phyloP scores from a whole-genome alignment of 768 basidiomycete species.

The Daedalea quercina region DNA sequence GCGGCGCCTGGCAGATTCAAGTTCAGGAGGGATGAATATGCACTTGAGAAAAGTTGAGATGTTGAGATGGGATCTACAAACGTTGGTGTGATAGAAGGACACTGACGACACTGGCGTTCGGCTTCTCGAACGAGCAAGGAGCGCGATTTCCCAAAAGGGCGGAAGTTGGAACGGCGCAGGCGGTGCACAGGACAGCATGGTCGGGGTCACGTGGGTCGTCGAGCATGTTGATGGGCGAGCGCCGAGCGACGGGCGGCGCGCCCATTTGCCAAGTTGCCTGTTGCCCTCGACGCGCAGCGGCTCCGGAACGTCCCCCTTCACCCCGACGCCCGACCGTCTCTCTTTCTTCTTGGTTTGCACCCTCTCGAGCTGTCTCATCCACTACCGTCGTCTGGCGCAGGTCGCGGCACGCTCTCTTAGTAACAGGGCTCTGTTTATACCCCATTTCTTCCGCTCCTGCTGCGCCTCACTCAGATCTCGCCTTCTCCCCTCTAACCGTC shows the following conservation, averaged over 20 bases:
- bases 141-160: too few species aligned
- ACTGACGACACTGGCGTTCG: too few species aligned
- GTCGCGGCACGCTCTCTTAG: conserved; percentile 7
- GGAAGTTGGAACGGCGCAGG: too few species aligned
- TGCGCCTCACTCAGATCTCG: neutral
- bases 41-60: too few species aligned
- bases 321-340: neutral
- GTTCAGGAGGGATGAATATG: too few species aligned
- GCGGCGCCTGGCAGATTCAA: too few species aligned
- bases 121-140: too few species aligned
- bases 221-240: too few species aligned
- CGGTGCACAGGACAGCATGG: too few species aligned
- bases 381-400: conserved; percentile 2
- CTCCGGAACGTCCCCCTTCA: conserved; percentile 13
- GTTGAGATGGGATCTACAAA: too few species aligned
- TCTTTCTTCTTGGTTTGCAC: neutral
- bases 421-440: neutral
- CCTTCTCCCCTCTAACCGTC: neutral
- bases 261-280: conserved; percentile 1
- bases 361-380: neutral
- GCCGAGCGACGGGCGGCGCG: neutral
- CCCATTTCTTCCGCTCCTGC: neutral
- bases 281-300: conserved; percentile 8
- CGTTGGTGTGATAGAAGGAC: too few species aligned
- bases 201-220: too few species aligned